A percentile compares a stretch with the other conserved stretches of the same genome.
Evolutionary conservation across 345 rosid species (phyloP).

Genomic region (Linum usitatissimum): DNA sequence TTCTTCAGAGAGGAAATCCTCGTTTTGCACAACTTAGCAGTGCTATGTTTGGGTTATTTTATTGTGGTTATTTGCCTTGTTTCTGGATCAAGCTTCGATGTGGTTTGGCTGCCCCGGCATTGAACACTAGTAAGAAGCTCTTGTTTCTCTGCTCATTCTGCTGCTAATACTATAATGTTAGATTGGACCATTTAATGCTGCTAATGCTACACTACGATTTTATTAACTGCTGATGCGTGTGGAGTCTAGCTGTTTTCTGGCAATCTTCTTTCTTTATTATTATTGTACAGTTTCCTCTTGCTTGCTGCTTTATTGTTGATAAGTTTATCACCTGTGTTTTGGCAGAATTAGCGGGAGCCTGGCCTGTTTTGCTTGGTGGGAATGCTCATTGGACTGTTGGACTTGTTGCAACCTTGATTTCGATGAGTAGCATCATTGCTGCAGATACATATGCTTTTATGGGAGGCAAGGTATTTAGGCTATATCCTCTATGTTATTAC

Average conservation of each 20-base stretch:
- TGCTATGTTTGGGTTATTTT: conserved; percentile 80
- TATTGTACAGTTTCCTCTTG: not conserved
- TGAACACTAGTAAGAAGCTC: conserved; percentile 58
- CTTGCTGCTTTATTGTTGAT: conserved; percentile 1
- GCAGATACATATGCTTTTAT: conserved; percentile 85
- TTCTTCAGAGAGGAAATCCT: conserved; percentile 77
- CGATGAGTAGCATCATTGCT: conserved; percentile 74
- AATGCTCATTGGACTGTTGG: conserved; percentile 94
- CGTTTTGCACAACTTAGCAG: conserved; percentile 90
- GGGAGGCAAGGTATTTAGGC: conserved; percentile 67
- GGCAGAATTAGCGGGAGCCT: conserved; percentile 52
- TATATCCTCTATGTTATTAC: not conserved
- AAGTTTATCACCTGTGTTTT: conserved; percentile 19
- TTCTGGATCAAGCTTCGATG: conserved; percentile 93
- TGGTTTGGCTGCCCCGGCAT: conserved; percentile 69
- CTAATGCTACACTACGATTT: too few relatives aligned
- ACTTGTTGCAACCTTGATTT: conserved; percentile 75
- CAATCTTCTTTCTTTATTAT: not conserved
- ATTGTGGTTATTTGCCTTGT: conserved; percentile 87
- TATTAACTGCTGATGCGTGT: not conserved
- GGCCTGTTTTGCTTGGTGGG: conserved; percentile 79
- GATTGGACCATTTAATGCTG: not conserved
- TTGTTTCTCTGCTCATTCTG: conserved; percentile 4
- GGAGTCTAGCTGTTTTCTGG: not conserved
- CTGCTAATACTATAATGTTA: not conserved